Base-by-base conservation (phyloP, 371 early-diverging fungal species). In the Mucor saturninus region DNA sequence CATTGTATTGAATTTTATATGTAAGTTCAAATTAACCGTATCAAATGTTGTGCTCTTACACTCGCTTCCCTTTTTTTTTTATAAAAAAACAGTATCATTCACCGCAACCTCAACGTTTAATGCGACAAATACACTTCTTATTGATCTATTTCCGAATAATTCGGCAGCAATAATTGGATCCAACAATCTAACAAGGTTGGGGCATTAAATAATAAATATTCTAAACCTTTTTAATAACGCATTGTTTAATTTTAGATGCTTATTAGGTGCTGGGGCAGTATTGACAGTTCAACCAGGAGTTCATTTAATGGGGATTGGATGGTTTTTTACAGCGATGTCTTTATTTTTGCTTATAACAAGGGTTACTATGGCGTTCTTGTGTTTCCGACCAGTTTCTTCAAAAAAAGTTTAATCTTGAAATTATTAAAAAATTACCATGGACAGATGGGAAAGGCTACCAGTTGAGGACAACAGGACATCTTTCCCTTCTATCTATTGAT, bases 151-250 rank as follows among this genome's bases (percentile, higher is more conserved):
- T 48, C 82, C 82, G 29, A 62, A 57, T 0, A 64, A 66, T 14
- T 76, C 79, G 2, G 79, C 82, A 13, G 70, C 82, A 1, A 71
- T 78, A 31, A 67, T 68, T 14, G 82, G 79, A 4, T 71, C 73
- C 7, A 81, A 79, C 59, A 78, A 78, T 39, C n/a, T 66, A 3
- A 52, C 63, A 21, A 58, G 61, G 65, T 69, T 14, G 28, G 57
- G 42, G 2, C 35, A 31, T 15, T 11, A 7, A 30, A 2, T 21
- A 10, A 11, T 45, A 35, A 32, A 3, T 29, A 8, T 1, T 6
- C 26, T 46, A 6, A 21, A 21, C 21, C 21, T 21, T 21, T 21
- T 21, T 10, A 9, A 15, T 49, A 49, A 49, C 30, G 6, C 28
- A 49, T 50, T 5, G 11, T 52, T 10, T 53, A 46, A 30, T 35